Evolutionary conservation across 768 basidiomycete species (phyloP).

Genomic region (Hygrophoropsis aurantiaca): DNA sequence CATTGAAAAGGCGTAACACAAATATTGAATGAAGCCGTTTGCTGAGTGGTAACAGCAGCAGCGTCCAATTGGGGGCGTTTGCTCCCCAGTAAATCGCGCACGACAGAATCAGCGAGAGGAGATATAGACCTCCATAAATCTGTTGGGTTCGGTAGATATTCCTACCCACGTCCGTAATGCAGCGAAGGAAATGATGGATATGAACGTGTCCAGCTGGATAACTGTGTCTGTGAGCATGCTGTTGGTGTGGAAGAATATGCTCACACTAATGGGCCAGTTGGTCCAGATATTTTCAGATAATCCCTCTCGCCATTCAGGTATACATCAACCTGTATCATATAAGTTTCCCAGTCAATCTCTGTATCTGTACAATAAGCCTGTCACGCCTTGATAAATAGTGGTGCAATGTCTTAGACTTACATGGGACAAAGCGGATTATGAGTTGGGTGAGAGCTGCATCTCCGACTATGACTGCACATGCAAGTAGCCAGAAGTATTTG

Average conservation of each 20-base stretch:
- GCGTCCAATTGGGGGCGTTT: constrained; percentile 67
- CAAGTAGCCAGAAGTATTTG: constrained; percentile 66
- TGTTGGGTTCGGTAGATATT: constrained; percentile 70
- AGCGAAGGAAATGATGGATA: constrained; percentile 72
- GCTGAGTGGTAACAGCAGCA: constrained; percentile 77
- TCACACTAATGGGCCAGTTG: constrained; percentile 92
- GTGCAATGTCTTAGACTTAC: constrained; percentile 46
- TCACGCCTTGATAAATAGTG: constrained; percentile 10
- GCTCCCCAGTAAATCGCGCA: constrained; percentile 68
- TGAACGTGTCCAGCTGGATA: constrained; percentile 94
- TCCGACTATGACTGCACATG: constrained; percentile 62
- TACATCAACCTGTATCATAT: constrained; percentile 83
- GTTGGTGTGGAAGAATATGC: constrained; percentile 17
- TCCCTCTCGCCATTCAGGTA: constrained; percentile 81
- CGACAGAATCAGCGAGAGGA: constrained; percentile 60
- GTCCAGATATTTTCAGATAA: constrained; percentile 80
- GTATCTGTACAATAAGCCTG: constrained; percentile 62
- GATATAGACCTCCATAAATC: constrained; percentile 75
- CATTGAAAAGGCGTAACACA: constrained; percentile 90
- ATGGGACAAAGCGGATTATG: constrained; percentile 79
- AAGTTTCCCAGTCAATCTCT: constrained; percentile 97
- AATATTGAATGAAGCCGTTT: constrained; percentile 95
- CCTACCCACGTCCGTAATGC: constrained; percentile 58
- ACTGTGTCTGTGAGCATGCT: constrained; percentile 39
- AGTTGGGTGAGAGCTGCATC: constrained; percentile 79